Conservation (phyloP, 306 rosid genomes). For the Vigna hirtella region DNA sequence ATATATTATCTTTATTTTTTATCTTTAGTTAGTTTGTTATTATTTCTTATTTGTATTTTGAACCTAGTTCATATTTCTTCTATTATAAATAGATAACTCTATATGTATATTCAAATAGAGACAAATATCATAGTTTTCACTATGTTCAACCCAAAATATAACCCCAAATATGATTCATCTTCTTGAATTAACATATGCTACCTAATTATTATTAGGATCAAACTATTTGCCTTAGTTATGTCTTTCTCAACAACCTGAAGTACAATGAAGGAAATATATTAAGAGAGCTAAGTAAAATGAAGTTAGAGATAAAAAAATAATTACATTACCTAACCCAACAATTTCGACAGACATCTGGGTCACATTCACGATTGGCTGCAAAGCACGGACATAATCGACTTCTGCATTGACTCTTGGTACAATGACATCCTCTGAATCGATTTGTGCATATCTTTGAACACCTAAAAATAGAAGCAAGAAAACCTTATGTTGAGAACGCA, state of each 20-base stretch:
- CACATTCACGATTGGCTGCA: conserved; percentile 92
- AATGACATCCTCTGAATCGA: conserved; percentile 88
- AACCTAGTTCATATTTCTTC: no score
- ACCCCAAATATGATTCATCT: background rate
- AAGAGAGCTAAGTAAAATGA: background rate
- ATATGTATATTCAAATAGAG: no score
- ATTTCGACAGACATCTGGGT: conserved; percentile 92
- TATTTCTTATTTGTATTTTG: no score
- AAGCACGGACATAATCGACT: conserved; percentile 93
- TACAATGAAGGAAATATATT: background rate
- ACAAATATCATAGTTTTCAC: no score
- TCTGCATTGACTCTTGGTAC: conserved; percentile 86
- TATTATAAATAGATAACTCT: no score
- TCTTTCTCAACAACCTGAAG: background rate
- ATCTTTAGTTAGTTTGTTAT: no score
- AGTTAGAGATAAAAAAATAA: background rate
- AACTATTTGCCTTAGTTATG: background rate
- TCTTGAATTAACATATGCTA: background rate
- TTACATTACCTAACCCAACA: conserved; percentile 83
- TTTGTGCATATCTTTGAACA: conserved; percentile 84
- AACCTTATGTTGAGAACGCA: conserved; percentile 21
- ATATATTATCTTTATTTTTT: no score
- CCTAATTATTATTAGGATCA: background rate
- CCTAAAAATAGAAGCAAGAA: conserved; percentile 38
- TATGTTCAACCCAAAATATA: no score